phyloP scores from a whole-genome alignment of 495 filamentous ascomycete species.

The Aspergillus cavernicola region DNA sequence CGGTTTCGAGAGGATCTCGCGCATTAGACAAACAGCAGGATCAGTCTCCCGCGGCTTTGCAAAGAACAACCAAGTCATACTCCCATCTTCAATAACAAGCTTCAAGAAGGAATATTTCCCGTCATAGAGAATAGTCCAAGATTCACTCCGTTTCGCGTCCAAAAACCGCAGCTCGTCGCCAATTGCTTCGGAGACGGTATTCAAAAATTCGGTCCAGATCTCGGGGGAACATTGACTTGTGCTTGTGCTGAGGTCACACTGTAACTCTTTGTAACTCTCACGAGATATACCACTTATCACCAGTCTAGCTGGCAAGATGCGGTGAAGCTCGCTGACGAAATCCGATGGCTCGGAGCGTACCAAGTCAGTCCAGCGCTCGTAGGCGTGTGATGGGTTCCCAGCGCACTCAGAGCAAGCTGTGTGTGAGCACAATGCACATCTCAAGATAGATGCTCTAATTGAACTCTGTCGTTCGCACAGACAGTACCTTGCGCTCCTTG shows the following conservation, averaged over 20 bases:
- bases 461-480: slow-evolving; percentile 52
- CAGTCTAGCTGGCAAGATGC: slow-evolving; percentile 46
- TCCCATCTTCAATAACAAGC: slow-evolving; percentile 39
- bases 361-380: slow-evolving; percentile 23
- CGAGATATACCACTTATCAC: slow-evolving; percentile 31
- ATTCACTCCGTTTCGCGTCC: slow-evolving; percentile 42
- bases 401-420: slow-evolving; percentile 54
- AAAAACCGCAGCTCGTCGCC: slow-evolving; percentile 42
- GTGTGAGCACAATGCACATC: slow-evolving; percentile 52
- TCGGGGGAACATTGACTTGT: not conserved
- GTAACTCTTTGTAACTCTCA: slow-evolving; percentile 22
- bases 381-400: slow-evolving; percentile 55
- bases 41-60: slow-evolving; percentile 38
- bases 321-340: slow-evolving; percentile 46
- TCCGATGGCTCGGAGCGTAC: slow-evolving; percentile 38
- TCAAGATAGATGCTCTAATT: slow-evolving; percentile 34
- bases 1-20: slow-evolving; percentile 49
- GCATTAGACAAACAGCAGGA: slow-evolving; percentile 35
- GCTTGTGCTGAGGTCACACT: slow-evolving; percentile 4
- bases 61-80: slow-evolving; percentile 54
- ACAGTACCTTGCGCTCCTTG: slow-evolving; percentile 46
- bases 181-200: slow-evolving; percentile 30
- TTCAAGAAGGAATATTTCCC: slow-evolving; percentile 45
- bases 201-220: slow-evolving; percentile 36
- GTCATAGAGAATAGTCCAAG: slow-evolving; percentile 53